These are phyloP conservation scores for Ceratocystis huliohia DNA, from an alignment of 2,329 filamentous ascomycete genomes.

Conservation along the genomic window DNA sequence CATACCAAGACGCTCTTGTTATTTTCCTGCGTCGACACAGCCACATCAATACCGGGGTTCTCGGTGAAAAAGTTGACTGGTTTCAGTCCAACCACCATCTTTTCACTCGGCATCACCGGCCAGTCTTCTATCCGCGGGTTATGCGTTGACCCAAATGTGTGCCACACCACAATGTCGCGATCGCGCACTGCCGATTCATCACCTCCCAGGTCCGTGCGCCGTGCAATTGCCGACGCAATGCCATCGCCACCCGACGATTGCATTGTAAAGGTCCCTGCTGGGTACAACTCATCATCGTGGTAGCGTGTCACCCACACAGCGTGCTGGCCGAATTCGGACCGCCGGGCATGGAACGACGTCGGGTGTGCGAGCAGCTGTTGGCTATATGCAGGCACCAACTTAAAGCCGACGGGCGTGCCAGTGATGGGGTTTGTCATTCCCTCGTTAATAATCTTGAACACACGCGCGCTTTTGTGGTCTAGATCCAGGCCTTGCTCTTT, in stretches of 20 bases:
- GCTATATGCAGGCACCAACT: conserved; percentile 35
- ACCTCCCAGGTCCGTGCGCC: conserved; percentile 26
- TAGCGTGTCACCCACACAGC: conserved; percentile 36
- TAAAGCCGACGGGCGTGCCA: conserved; percentile 35
- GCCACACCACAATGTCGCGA: conserved; percentile 44
- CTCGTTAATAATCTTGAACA: conserved; percentile 39
- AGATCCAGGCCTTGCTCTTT: conserved; percentile 38
- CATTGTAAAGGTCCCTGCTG: conserved; percentile 34
- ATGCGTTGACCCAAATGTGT: conserved; percentile 49
- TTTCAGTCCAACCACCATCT: conserved; percentile 38
- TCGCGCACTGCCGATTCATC: conserved; percentile 35
- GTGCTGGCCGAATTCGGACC: conserved; percentile 34
- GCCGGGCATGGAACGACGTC: conserved; percentile 30
- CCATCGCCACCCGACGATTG: conserved; percentile 35
- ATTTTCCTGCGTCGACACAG: conserved; percentile 29
- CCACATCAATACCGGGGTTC: conserved; percentile 40
- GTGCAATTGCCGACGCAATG: conserved; percentile 31
- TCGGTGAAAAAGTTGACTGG: conserved; percentile 42
- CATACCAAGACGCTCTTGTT: conserved; percentile 28
- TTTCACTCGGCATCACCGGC: conserved; percentile 55
- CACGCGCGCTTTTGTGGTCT: conserved; percentile 36
- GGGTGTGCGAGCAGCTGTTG: conserved; percentile 33
- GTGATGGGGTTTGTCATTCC: conserved; percentile 32
- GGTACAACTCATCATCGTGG: conserved; percentile 33
- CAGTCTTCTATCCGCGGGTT: conserved; percentile 54